Base-by-base conservation (phyloP, 805 yeast genomes). In the Wickerhamiella siamensis region DNA sequence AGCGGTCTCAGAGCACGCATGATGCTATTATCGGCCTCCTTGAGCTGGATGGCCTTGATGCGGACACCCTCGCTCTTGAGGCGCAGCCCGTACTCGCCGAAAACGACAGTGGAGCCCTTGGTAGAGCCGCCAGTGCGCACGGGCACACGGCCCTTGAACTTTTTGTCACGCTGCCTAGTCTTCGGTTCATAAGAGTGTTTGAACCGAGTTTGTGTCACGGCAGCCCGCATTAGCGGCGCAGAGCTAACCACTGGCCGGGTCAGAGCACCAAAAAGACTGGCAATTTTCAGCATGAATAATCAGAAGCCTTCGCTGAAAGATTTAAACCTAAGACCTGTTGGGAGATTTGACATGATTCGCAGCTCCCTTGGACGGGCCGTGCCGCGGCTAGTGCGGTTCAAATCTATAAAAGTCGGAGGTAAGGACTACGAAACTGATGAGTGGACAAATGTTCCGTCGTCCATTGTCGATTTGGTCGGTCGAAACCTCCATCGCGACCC, bases 121-220 rank as follows among this genome's bases (percentile, higher is more conserved):
- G 73, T 69, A 2, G 96, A 86, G 1, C 96, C 96, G 40, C 98
- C 98, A 12, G 81, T 83, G 61, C 95, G 79, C 9, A 87, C 95
- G 1, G 93, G 74, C 5, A 91, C 95, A 52, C 96, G 71, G 21
- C 98, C 98, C 60, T 91, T 91, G 62, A 83, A 86, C 38, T 83
- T 82, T 61, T 88, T 88, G 53, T 74, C 69, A 38, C 75, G 65
- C 43, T 66, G 65, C 51, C 72, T 76, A 59, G 68, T 77, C 53
- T 88, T 69, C 33, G 94, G 94, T n/a, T 53, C 59, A 42, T 51
- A 56, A 41, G 53, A 52, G 44, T 56, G 60, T 44, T 49, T 50
- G 42, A 46, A 45, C 14, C 51, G 44, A 22, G 34, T 27, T 12
- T 24, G 29, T 24, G 29, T 24, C 12, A 12, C 29, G 10, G 29